A percentile compares a stretch with the other conserved stretches of the same genome.
Evolutionary conservation across 495 filamentous ascomycete genomes (phyloP).

Genomic region (Acidiella bohemica): DNA sequence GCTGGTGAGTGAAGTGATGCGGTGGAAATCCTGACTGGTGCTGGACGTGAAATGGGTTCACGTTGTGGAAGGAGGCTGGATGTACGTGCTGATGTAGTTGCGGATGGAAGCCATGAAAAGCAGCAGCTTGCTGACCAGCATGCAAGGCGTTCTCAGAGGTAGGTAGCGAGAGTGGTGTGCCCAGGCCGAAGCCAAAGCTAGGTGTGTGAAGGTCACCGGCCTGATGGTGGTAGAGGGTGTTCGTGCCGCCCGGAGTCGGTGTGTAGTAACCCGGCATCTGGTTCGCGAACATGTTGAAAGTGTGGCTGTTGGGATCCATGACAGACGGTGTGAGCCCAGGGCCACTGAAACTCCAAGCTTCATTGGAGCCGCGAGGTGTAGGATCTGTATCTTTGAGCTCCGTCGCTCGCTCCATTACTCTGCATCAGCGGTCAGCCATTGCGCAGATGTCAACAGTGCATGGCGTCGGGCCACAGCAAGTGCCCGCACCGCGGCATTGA

Average conservation of each 20-base stretch:
- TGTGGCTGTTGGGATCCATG: slow-evolving; percentile 70
- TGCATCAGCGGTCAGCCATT: slow-evolving; percentile 52
- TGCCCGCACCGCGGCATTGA: neutral
- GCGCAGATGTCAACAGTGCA: no score
- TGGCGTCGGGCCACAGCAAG: no score
- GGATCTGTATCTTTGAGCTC: slow-evolving; percentile 67
- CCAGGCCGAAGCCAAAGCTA: slow-evolving; percentile 53
- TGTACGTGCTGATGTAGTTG: slow-evolving; percentile 13
- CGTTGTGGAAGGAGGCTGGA: slow-evolving; percentile 49
- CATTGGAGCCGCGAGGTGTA: slow-evolving; percentile 60
- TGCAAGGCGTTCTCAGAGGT: slow-evolving; percentile 48
- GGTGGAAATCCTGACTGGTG: slow-evolving; percentile 54
- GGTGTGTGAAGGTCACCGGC: slow-evolving; percentile 88
- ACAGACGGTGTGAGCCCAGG: slow-evolving; percentile 53
- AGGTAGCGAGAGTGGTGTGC: slow-evolving; percentile 73
- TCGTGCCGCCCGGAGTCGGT: slow-evolving; percentile 74
- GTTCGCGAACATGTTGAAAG: slow-evolving; percentile 61
- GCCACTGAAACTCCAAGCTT: slow-evolving; percentile 56
- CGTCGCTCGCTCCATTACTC: slow-evolving; percentile 31
- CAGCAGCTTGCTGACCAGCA: slow-evolving; percentile 35
- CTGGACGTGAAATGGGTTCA: slow-evolving; percentile 58
- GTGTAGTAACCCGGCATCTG: slow-evolving; percentile 78
- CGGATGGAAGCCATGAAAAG: slow-evolving; percentile 45
- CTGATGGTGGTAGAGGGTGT: slow-evolving; percentile 66
- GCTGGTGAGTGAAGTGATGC: slow-evolving; percentile 62